phyloP scores from a whole-genome alignment of 495 filamentous ascomycete species.

The Tuber umbilicatum region DNA sequence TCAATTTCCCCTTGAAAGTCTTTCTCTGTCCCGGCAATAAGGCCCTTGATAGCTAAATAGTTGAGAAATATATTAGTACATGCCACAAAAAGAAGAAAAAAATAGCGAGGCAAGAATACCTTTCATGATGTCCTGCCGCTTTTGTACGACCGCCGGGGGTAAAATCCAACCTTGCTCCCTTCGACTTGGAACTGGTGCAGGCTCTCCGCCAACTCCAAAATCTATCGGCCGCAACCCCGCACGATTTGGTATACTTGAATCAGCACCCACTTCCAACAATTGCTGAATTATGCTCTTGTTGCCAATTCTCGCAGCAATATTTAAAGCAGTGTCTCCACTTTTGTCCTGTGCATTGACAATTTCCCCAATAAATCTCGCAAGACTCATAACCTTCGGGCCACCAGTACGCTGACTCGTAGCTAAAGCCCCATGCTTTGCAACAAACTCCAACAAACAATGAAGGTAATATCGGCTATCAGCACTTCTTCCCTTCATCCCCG shows the following conservation, averaged over 20 bases:
- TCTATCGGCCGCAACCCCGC: conserved; percentile 79
- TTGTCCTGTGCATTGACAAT: conserved; percentile 91
- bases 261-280: conserved; percentile 84
- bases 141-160: conserved; percentile 37
- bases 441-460: conserved; percentile 84
- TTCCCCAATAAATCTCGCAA: conserved; percentile 88
- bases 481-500: conserved; percentile 80
- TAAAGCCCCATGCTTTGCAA: conserved; percentile 72
- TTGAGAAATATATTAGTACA: not conserved
- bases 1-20: conserved; percentile 69
- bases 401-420: conserved; percentile 53
- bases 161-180: conserved; percentile 39
- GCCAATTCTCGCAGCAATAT: conserved; percentile 82
- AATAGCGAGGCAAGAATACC: conserved; percentile 45
- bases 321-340: conserved; percentile 87
- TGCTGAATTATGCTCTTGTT: conserved; percentile 89
- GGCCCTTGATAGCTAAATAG: conserved; percentile 58
- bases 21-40: conserved; percentile 65
- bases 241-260: conserved; percentile 79
- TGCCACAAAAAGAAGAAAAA: not conserved
- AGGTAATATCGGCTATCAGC: conserved; percentile 85
- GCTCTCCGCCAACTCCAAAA: conserved; percentile 80
- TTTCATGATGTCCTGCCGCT: conserved; percentile 56
- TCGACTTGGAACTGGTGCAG: conserved; percentile 43
- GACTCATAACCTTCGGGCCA: conserved; percentile 59